Conservation (phyloP, 2,329 filamentous ascomycete genomes). For the Aspergillus pseudoterreus region DNA sequence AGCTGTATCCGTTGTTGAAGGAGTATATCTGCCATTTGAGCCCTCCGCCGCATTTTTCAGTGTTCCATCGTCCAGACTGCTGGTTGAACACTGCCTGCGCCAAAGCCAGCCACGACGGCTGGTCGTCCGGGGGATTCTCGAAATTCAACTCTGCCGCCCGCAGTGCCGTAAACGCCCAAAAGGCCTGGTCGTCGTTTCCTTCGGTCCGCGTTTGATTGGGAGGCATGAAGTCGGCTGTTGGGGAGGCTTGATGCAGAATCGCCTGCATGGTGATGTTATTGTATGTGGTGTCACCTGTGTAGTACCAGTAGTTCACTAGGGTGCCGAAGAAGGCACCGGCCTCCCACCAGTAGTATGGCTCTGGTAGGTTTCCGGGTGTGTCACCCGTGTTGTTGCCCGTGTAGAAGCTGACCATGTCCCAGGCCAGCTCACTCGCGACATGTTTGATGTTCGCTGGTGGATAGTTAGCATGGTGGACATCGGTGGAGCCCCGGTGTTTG, state of each 20-base stretch:
- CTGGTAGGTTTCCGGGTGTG: constrained; percentile 47
- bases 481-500: too few relatives aligned
- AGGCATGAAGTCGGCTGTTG: constrained; percentile 37
- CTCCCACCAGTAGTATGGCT: constrained; percentile 59
- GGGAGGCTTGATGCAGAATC: constrained; percentile 35
- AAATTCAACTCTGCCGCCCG: constrained; percentile 49
- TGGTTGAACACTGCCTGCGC: constrained; percentile 78
- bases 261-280: constrained; percentile 35
- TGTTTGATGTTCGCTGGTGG: constrained; percentile 34
- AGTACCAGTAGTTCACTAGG: constrained; percentile 42
- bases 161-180: constrained; percentile 57
- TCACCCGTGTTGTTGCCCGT: constrained; percentile 41
- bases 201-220: constrained; percentile 37
- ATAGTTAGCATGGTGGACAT: background rate
- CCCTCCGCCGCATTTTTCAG: constrained; percentile 64
- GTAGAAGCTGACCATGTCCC: constrained; percentile 51
- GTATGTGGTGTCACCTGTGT: constrained; percentile 39
- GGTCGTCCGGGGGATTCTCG: constrained; percentile 35
- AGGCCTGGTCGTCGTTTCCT: constrained; percentile 57
- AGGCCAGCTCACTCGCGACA: constrained; percentile 42
- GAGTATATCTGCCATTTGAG: constrained; percentile 44
- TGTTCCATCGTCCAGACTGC: constrained; percentile 69
- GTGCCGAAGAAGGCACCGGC: constrained; percentile 52
- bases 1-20: constrained; percentile 31
- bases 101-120: constrained; percentile 72